phyloP scores from a whole-genome alignment of 108 stramenopile species.

The Fragilariopsis cylindrus region DNA sequence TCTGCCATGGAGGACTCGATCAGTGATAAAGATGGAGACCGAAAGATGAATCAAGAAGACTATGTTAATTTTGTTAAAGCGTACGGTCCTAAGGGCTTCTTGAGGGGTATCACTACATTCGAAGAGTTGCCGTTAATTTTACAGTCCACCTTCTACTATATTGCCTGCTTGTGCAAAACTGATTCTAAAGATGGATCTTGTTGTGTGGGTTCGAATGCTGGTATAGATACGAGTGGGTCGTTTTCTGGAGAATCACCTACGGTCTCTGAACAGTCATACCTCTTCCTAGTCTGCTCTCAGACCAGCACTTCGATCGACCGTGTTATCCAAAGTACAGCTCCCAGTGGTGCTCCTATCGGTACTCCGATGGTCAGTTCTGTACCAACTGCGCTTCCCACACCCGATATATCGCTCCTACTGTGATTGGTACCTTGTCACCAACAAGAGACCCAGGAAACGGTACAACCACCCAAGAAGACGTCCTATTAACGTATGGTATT shows the following conservation, averaged over 20 bases:
- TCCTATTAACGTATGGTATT: background rate
- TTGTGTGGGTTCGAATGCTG: conserved; percentile 27
- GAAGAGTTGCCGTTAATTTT: conserved; percentile 32
- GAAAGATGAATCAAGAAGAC: conserved; percentile 18
- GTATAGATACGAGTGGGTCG: conserved; percentile 29
- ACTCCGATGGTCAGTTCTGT: background rate
- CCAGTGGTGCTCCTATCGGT: conserved; percentile 16
- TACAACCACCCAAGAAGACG: conserved; percentile 11
- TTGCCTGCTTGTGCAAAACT: conserved; percentile 31
- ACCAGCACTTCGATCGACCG: conserved; percentile 26
- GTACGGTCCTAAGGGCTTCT: conserved; percentile 23
- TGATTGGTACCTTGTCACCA: conserved; percentile 1
- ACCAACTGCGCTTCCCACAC: background rate
- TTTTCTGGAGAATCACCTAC: conserved; percentile 16
- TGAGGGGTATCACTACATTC: conserved; percentile 18
- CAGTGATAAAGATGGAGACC: conserved; percentile 5
- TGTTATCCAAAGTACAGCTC: conserved; percentile 18
- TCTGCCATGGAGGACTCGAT: conserved; percentile 17
- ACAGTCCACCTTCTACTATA: conserved; percentile 22
- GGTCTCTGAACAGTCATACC: conserved; percentile 21
- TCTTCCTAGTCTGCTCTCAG: conserved; percentile 31
- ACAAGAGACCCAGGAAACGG: conserved; percentile 1
- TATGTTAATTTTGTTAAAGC: conserved; percentile 33
- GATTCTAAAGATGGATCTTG: conserved; percentile 17
- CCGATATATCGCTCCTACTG: conserved; percentile 11